These are phyloP conservation scores for Hypoxylon trugodes DNA, from an alignment of 495 filamentous ascomycete species.

Conservation along the genomic window DNA sequence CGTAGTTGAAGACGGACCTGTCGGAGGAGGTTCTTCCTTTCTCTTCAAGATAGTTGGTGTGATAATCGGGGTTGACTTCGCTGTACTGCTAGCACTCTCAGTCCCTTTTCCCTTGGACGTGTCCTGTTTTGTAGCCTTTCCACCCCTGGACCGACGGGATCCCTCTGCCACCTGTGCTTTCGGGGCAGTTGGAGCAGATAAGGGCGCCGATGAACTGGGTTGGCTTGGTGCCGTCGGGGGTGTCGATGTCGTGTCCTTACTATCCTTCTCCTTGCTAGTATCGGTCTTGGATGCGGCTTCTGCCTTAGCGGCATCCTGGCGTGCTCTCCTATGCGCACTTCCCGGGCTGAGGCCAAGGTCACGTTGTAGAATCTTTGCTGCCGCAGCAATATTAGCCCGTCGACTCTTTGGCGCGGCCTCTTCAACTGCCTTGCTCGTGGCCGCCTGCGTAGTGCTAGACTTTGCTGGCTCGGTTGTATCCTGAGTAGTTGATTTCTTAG, in stretches of 20 bases:
- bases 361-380: slow-evolving; percentile 86
- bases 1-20: slow-evolving; percentile 37
- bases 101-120: slow-evolving; percentile 39
- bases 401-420: slow-evolving; percentile 52
- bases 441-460: slow-evolving; percentile 47
- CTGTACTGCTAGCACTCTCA: slow-evolving; percentile 32
- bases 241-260: slow-evolving; percentile 47
- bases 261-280: slow-evolving; percentile 43
- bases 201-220: slow-evolving; percentile 25
- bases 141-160: slow-evolving; percentile 37
- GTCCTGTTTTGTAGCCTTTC: slow-evolving; percentile 48
- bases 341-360: slow-evolving; percentile 84
- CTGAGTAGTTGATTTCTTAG: slow-evolving; percentile 67
- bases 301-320: slow-evolving; percentile 61
- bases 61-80: slow-evolving; percentile 34
- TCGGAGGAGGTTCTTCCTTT: slow-evolving; percentile 34
- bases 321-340: slow-evolving; percentile 62
- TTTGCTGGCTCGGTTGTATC: slow-evolving; percentile 59
- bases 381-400: slow-evolving; percentile 75
- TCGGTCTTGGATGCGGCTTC: slow-evolving; percentile 53
- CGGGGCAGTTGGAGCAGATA: slow-evolving; percentile 42
- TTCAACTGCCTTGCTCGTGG: slow-evolving; percentile 44
- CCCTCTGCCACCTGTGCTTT: slow-evolving; percentile 39
- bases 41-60: slow-evolving; percentile 44
- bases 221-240: slow-evolving; percentile 32